phyloP scores from a whole-genome alignment of 2,329 filamentous ascomycete genomes.

The Exophiala dermatitidis region DNA sequence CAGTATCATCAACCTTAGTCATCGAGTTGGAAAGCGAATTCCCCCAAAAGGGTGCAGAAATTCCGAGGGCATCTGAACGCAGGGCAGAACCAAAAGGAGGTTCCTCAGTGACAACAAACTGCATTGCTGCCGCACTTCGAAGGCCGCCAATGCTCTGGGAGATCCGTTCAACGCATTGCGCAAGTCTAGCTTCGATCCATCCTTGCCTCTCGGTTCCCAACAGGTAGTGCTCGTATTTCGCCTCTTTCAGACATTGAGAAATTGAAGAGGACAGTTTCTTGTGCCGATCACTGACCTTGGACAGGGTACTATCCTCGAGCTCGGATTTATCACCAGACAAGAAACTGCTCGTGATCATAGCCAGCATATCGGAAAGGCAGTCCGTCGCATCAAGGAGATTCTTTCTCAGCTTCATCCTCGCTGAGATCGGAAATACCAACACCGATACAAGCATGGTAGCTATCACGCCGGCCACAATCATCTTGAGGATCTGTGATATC shows the following conservation, averaged over 20 bases:
- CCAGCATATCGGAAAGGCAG: constrained; percentile 71
- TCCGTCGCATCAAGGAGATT: constrained; percentile 68
- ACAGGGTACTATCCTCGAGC: constrained; percentile 59
- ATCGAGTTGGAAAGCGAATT: constrained; percentile 9
- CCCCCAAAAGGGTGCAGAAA: constrained; percentile 17
- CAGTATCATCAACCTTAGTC: constrained; percentile 1
- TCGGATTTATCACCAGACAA: constrained; percentile 75
- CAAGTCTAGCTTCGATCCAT: constrained; percentile 67
- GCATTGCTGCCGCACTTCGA: constrained; percentile 78
- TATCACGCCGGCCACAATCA: constrained; percentile 70
- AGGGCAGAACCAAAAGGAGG: constrained; percentile 28
- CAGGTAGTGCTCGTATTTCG: constrained; percentile 82
- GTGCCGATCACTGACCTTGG: constrained; percentile 56
- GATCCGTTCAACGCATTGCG: constrained; percentile 75
- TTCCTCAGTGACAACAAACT: constrained; percentile 76
- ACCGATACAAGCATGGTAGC: constrained; percentile 69
- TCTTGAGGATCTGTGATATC: constrained; percentile 73
- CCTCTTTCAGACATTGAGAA: constrained; percentile 70
- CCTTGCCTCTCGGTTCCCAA: constrained; percentile 74
- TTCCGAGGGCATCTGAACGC: constrained; percentile 19
- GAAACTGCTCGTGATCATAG: constrained; percentile 74
- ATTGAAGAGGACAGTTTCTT: constrained; percentile 62
- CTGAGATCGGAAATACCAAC: constrained; percentile 69
- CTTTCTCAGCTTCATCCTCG: constrained; percentile 63
- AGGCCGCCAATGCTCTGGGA: constrained; percentile 86